Evolutionary conservation across 805 yeast species (phyloP).

Genomic region (Cyberlindnera misumaiensis): DNA sequence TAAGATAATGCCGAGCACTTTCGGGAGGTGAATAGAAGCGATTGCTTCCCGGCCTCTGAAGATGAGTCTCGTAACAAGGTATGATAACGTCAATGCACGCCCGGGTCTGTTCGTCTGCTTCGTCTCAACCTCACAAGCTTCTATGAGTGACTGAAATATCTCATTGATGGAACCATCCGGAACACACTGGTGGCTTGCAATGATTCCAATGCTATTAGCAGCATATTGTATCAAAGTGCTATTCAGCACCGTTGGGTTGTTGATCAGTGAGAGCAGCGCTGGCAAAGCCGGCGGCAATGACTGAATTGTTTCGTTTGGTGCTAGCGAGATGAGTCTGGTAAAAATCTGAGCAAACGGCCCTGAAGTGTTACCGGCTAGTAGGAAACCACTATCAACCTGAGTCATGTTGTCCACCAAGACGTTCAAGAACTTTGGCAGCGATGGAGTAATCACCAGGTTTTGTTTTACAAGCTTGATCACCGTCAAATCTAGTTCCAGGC

Average conservation of each 20-base stretch:
- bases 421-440: neutral
- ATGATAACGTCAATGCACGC: conserved; percentile 31
- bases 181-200: conserved; percentile 35
- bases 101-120: conserved; percentile 1
- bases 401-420: conserved; percentile 29
- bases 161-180: conserved; percentile 10
- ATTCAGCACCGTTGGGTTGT: conserved; percentile 12
- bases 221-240: conserved; percentile 28
- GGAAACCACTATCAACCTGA: conserved; percentile 13
- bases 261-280: conserved; percentile 21
- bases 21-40: neutral
- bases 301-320: conserved; percentile 10
- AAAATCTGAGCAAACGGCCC: conserved; percentile 31
- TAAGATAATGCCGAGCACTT: conserved; percentile 1
- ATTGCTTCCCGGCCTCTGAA: conserved; percentile 11
- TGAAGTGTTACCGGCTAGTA: conserved; percentile 18
- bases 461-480: conserved; percentile 32
- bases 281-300: conserved; percentile 14
- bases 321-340: conserved; percentile 16
- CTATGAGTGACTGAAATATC: conserved; percentile 7
- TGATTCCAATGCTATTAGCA: conserved; percentile 41
- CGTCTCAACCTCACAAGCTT: neutral
- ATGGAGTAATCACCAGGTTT: conserved; percentile 17
- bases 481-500: conserved; percentile 51
- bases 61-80: conserved; percentile 38